Conservation (phyloP, 2,329 filamentous ascomycete species). For the Microsporum audouinii region DNA sequence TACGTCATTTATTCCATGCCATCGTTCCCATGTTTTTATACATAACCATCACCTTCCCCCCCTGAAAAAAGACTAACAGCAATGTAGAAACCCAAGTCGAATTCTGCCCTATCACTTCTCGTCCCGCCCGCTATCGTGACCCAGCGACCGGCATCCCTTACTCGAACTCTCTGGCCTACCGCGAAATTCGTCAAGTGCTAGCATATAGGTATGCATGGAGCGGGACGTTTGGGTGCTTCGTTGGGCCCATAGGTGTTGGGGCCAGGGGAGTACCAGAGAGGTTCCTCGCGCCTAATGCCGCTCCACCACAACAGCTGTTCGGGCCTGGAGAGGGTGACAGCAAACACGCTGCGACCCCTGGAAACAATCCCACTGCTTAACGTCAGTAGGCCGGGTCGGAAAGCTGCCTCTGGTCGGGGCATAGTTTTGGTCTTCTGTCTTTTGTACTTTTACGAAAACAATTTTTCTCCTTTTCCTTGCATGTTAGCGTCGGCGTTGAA, state of each 20-base stretch:
- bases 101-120: constrained; percentile 72
- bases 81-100: constrained; percentile 35
- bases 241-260: constrained; percentile 49
- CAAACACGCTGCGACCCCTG: not conserved
- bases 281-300: constrained; percentile 41
- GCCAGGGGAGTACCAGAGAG: constrained; percentile 70
- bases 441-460: not conserved
- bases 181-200: constrained; percentile 61
- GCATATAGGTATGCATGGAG: constrained; percentile 75
- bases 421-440: not conserved
- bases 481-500: constrained; percentile 2
- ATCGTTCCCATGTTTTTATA: not conserved
- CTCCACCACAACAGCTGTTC: constrained; percentile 12
- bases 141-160: constrained; percentile 75
- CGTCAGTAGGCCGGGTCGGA: not conserved
- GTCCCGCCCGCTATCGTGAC: constrained; percentile 72
- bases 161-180: constrained; percentile 64
- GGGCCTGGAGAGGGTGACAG: not conserved
- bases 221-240: constrained; percentile 66
- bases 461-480: not conserved
- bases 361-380: not conserved
- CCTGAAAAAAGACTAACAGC: not conserved
- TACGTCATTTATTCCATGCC: constrained; percentile 21
- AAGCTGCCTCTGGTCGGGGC: not conserved
- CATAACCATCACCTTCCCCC: not conserved